Evolutionary conservation across 2,329 filamentous ascomycete genomes (phyloP), one percentile per base, ranked within the genome.

Genomic region (Lecanicillium sp.): DNA sequence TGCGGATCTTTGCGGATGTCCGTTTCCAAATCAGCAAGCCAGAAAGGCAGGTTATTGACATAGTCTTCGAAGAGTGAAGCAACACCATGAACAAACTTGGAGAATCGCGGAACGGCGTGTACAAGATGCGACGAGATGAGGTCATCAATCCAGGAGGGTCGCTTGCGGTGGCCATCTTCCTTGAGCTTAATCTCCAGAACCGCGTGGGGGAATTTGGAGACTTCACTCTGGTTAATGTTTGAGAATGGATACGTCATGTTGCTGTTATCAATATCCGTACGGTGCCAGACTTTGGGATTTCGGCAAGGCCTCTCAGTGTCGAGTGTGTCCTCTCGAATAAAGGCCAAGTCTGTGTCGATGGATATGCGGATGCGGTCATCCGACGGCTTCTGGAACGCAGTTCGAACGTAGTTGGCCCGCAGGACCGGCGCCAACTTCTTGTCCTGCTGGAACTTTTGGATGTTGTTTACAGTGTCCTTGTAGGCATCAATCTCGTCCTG

Each of bases 1-100:
- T 92, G 85, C 0, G 92, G 92, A 56, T 96, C 89, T 56, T 85
- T 87, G 49, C 90, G 82, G 55, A 98, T 98, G 56, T 98, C 92
- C 22, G 78, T 85, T 56, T 95, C 90, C 31, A 96, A 72, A 45
- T 94, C 85, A 51, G 83, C 83, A 25, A 96, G 75, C 92, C 92
- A 98, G 67, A 96, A 95, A 12, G 92, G 92, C 53, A 96, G 80
- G 45, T 79, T 89, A 64, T 96, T 96, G 59, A 98, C 89, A 54
- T 95, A 79, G 60, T 98, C 87, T 53, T 96, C 92, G 50, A 96
- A 96, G 3, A 98, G 71, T 29, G 83, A 81, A 7, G 90, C 89
- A 4, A 94, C 81, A 44, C 92, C 92, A 52, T 98, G 90, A 3
- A 94, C 84, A 51, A 96, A 98, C 60, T 98, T 98, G 52, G 88